Evolutionary conservation across 2,329 filamentous ascomycete species (phyloP).

Genomic region (Xenoacremonium recifei): DNA sequence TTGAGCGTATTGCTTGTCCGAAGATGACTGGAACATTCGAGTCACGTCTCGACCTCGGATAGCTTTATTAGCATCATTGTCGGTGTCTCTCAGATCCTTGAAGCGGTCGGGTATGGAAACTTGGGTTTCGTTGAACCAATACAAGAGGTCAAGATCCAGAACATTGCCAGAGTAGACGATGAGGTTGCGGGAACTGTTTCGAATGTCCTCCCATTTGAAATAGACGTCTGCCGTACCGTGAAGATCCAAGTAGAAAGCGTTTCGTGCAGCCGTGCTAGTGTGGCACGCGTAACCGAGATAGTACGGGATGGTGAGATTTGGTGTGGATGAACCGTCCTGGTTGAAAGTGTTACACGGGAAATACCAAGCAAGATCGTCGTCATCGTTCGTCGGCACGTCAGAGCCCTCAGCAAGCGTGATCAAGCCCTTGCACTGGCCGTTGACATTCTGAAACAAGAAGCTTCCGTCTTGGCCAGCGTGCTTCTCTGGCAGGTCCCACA

Average conservation of each 20-base stretch:
- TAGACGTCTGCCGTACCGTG: slow-evolving; percentile 79
- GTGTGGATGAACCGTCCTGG: slow-evolving; percentile 81
- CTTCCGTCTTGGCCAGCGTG: slow-evolving; percentile 90
- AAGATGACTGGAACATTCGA: slow-evolving; percentile 74
- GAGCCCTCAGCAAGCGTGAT: slow-evolving; percentile 72
- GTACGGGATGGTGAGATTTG: slow-evolving; percentile 71
- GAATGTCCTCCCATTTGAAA: slow-evolving; percentile 93
- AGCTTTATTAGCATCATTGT: slow-evolving; percentile 54
- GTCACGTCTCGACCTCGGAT: slow-evolving; percentile 87
- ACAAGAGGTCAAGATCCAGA: slow-evolving; percentile 81
- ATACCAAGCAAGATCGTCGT: slow-evolving; percentile 86
- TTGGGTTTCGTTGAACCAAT: slow-evolving; percentile 85
- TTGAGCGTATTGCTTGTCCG: slow-evolving; percentile 78
- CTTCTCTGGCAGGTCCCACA: slow-evolving; percentile 81
- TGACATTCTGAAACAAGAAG: slow-evolving; percentile 98
- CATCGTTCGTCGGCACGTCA: slow-evolving; percentile 73
- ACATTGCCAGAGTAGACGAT: slow-evolving; percentile 94
- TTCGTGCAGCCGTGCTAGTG: slow-evolving; percentile 66
- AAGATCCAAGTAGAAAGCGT: slow-evolving; percentile 72
- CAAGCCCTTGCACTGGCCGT: slow-evolving; percentile 89
- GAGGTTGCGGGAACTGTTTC: slow-evolving; percentile 83
- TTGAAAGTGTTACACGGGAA: slow-evolving; percentile 92
- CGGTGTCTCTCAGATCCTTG: slow-evolving; percentile 71
- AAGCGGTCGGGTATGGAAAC: slow-evolving; percentile 76
- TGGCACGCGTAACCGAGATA: slow-evolving; percentile 90